These are phyloP conservation scores for Exophiala sp. DNA, from an alignment of 2,329 filamentous ascomycete species.

Conservation along the genomic window DNA sequence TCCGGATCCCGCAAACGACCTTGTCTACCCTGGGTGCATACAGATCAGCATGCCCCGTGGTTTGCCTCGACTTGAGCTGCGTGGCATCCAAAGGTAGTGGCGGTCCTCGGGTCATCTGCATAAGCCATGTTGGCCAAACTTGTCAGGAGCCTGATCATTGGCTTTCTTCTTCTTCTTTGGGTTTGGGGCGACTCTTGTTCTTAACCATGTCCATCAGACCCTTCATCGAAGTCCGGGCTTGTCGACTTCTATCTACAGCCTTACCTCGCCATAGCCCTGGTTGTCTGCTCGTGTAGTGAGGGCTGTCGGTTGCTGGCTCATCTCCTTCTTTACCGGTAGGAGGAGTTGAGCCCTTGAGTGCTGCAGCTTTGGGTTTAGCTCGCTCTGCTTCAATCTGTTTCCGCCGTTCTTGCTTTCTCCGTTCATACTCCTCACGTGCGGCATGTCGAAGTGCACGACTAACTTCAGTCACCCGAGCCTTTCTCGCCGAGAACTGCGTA, in stretches of 20 bases:
- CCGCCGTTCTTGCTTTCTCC: slow-evolving; percentile 28
- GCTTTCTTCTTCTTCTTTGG: slow-evolving; percentile 23
- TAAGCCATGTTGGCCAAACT: too few relatives aligned
- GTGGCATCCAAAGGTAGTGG: not conserved
- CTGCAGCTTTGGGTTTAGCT: slow-evolving; percentile 12
- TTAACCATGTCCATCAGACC: slow-evolving; percentile 26
- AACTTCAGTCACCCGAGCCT: slow-evolving; percentile 28
- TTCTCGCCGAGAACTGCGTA: slow-evolving; percentile 27
- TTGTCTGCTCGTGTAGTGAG: slow-evolving; percentile 13
- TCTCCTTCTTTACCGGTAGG: slow-evolving; percentile 13
- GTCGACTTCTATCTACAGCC: slow-evolving; percentile 28
- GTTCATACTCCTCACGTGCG: slow-evolving; percentile 29
- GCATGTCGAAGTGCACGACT: slow-evolving; percentile 29
- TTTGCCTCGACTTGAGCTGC: not conserved
- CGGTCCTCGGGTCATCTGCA: too few relatives aligned
- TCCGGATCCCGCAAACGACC: not conserved
- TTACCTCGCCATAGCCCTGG: slow-evolving; percentile 23
- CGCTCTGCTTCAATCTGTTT: slow-evolving; percentile 33
- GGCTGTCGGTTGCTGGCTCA: slow-evolving; percentile 8
- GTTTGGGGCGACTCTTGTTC: slow-evolving; percentile 20
- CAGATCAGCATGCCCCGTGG: not conserved
- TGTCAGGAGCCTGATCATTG: slow-evolving; percentile 4
- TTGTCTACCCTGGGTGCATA: not conserved
- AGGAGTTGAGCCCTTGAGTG: slow-evolving; percentile 4
- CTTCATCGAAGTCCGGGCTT: slow-evolving; percentile 26